These are phyloP conservation scores for Aspergillus quadrilineatus DNA, from an alignment of 2,329 filamentous ascomycete genomes.

Conservation along the genomic window DNA sequence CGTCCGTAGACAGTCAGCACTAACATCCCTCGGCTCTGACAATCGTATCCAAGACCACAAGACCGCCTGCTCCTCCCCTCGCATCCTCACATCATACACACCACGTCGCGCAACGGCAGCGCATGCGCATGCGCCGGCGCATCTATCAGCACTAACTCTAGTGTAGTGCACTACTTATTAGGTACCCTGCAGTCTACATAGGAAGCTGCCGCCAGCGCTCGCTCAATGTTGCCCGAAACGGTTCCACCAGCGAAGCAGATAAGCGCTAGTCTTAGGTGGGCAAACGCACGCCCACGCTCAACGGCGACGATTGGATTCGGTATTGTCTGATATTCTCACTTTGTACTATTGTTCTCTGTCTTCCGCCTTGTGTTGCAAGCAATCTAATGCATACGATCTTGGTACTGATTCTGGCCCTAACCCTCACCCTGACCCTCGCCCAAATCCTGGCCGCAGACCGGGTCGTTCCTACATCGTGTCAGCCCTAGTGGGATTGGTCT, in stretches of 20 bases:
- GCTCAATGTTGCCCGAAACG: constrained; percentile 8
- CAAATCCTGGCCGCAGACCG: no score
- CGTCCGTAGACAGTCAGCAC: constrained; percentile 4
- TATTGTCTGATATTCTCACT: no score
- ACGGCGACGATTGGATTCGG: no score
- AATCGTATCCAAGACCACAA: not conserved
- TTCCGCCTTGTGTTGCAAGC: not conserved
- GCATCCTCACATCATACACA: constrained; percentile 6
- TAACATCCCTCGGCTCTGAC: not conserved
- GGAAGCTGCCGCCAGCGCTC: not conserved
- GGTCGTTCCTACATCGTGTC: not conserved
- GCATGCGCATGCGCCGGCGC: not conserved
- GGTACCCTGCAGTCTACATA: not conserved
- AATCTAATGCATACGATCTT: not conserved
- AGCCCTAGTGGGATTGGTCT: not conserved
- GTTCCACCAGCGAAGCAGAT: constrained; percentile 2
- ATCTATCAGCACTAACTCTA: not conserved
- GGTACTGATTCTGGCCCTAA: not conserved
- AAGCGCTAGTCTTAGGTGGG: constrained; percentile 9
- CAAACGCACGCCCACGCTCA: not conserved
- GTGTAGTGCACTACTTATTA: not conserved
- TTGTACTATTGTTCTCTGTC: not conserved
- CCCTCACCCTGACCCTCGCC: not conserved
- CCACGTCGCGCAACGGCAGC: not conserved
- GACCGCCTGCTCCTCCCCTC: not conserved